Base-by-base conservation (phyloP, 352 stramenopile genomes). In the Plasmopara muralis region DNA sequence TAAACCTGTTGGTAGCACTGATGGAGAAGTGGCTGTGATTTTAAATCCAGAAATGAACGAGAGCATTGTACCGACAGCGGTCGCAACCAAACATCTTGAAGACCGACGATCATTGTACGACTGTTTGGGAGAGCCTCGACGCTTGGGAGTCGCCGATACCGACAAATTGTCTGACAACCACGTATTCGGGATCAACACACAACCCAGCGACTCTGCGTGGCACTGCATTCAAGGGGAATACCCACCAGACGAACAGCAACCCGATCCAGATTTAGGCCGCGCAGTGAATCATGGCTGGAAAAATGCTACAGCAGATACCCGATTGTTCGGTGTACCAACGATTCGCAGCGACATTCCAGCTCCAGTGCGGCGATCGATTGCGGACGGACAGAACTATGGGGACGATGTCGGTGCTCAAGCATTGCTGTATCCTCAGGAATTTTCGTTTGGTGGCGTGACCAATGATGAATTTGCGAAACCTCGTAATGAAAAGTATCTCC, bases 331-430 rank as follows among this genome's bases (percentile, higher is more conserved):
- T 9, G 68, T 86, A 1, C 88, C 90, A 4, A 92, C 72, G n/a
- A 79, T 97, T 30, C 77, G 88, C 0, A 82, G 66, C 8, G 88
- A 97, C 53, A 94, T 96, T 42, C 65, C 78, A 2, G 66, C 74
- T 30, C 86, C 87, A 15, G 60, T 62, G 6, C 76, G 68, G 9
- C 59, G 77, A 13, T 96, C 86, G 5, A 70, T 97, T n/a, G 87
- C 86, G 7, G 86, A 96, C 55, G 69, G 58, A 31, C 86, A 96
- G 56, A 97, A 97, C 57, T 96, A 96, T 56, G 87, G 87, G 42
- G 86, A 96, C 50, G 85, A 96, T 61, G 65, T 73, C 18, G 76
- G 60, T 48, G 83, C 76, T 37, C 74, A 89, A 34, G 74, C 89
- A 42, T 70, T 97, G 45, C 55, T 97, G 31, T 90, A 95, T 53